These are phyloP conservation scores for Alnus rubra DNA, from an alignment of 306 rosid genomes.

Conservation along the genomic window DNA sequence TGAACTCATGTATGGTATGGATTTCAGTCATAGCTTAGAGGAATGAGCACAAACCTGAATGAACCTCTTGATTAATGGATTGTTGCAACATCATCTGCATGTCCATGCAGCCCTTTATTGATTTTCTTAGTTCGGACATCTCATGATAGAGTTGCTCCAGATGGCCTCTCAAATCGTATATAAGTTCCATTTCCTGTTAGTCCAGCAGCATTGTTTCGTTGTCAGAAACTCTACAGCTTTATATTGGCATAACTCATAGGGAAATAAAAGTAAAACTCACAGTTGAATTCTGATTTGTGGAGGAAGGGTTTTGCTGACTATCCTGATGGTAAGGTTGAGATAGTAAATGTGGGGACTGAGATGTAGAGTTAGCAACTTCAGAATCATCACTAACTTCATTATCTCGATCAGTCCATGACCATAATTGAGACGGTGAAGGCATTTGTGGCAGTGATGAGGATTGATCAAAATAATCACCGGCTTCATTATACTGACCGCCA, in stretches of 20 bases:
- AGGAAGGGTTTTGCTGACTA: constrained; percentile 34
- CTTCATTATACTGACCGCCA: constrained; percentile 46
- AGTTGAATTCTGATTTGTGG: constrained; percentile 43
- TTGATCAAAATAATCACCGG: constrained; percentile 43
- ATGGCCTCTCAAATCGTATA: constrained; percentile 67
- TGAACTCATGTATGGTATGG: background rate
- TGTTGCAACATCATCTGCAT: constrained; percentile 68
- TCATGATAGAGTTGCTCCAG: constrained; percentile 75
- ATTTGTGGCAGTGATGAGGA: constrained; percentile 41
- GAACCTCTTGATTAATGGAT: constrained; percentile 55
- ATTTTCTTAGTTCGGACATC: constrained; percentile 75
- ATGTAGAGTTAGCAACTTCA: constrained; percentile 43
- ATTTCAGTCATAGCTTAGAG: background rate
- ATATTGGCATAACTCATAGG: background rate
- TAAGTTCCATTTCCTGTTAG: constrained; percentile 71
- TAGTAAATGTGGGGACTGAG: constrained; percentile 32
- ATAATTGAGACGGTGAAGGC: constrained; percentile 44
- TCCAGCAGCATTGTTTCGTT: background rate
- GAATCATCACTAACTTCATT: constrained; percentile 63
- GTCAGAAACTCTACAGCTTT: background rate
- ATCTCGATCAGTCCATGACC: constrained; percentile 71
- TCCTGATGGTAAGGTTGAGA: constrained; percentile 35
- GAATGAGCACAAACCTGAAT: constrained; percentile 42
- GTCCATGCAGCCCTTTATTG: constrained; percentile 68
- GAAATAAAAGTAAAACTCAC: constrained; percentile 37